Evolutionary conservation across 768 basidiomycete species (phyloP), one percentile per base, ranked within the genome.

Genomic region (Strobilomyces echinocephalus): DNA sequence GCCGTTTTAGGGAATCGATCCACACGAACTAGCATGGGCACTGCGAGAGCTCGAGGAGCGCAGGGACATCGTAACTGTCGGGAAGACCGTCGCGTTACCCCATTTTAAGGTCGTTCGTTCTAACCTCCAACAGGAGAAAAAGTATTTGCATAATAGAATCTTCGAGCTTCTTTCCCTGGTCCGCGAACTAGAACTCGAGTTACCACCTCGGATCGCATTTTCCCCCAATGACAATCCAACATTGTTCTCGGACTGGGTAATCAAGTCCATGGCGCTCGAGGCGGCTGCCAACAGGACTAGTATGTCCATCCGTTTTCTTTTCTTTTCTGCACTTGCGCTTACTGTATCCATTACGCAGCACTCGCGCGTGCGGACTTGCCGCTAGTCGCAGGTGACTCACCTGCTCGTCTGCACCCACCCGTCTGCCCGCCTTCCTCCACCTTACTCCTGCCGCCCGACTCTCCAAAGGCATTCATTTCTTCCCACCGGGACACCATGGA

Each of bases 401-500:
- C 64, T 0, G 63, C 66, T 0, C 61, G 58, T 3, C 66, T 63
- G 11, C 59, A 60, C 48, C 66, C 69, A 1, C 65, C 76, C 26
- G 56, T 69, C 35, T 64, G 74, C 35, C 54, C 56, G 2, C 45
- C 57, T 1, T 14, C 30, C 9, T 59, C 58, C 2, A n/a, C 31
- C 15, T 15, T 35, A 5, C 24, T 18, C 1, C 4, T 35, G 9
- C 33, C 40, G 1, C 30, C 41, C 0, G 8, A 52, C 2, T 21
- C 38, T 8, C 46, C 47, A 4, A 65, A 67, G 46, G 61, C 65
- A 1, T 76, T 76, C 44, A 72, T 76, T 33, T 63, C 66, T n/a
- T 65, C 73, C 33, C 75, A 74, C 47, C 58, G 55, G 1, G 54
- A 50, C 8, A 53, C 67, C n/a, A 75, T 76, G 74, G 50, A 74